Conservation (phyloP, 1,139 yeast genomes). For the Pichia sp. region DNA sequence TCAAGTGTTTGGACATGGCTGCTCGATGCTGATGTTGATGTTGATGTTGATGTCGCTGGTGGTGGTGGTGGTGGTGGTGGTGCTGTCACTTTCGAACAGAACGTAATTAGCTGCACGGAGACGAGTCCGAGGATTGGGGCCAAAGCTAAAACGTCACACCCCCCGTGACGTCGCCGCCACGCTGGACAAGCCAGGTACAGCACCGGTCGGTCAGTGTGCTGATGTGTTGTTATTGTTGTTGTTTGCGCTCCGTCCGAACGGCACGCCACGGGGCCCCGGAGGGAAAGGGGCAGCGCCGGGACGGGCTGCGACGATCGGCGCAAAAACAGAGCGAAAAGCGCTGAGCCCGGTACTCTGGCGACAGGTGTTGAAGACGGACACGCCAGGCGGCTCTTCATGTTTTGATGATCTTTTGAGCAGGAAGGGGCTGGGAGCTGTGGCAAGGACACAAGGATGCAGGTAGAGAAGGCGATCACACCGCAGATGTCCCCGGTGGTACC, state of each 20-base stretch:
- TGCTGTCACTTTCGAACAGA: no score
- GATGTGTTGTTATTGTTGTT: neutral
- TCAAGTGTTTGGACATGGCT: constrained; percentile 50
- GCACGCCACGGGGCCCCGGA: no score
- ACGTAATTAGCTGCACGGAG: no score
- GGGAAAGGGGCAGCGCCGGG: neutral
- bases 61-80: neutral
- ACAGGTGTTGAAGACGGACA: neutral
- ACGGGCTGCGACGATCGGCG: neutral
- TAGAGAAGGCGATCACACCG: neutral
- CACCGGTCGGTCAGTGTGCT: neutral
- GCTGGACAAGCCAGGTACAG: no score
- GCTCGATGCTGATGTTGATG: neutral
- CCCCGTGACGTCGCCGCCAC: no score
- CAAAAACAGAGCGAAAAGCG: no score
- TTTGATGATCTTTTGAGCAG: no score
- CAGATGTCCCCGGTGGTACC: neutral
- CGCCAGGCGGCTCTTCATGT: no score
- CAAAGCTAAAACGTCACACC: no score
- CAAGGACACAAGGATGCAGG: neutral
- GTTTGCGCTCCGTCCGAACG: neutral
- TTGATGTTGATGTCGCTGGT: neutral
- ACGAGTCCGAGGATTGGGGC: no score
- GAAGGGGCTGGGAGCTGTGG: neutral
- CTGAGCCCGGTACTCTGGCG: no score